Conservation (phyloP, 2,329 filamentous ascomycete species). For the Ophiocordyceps camponoti-saundersi region DNA sequence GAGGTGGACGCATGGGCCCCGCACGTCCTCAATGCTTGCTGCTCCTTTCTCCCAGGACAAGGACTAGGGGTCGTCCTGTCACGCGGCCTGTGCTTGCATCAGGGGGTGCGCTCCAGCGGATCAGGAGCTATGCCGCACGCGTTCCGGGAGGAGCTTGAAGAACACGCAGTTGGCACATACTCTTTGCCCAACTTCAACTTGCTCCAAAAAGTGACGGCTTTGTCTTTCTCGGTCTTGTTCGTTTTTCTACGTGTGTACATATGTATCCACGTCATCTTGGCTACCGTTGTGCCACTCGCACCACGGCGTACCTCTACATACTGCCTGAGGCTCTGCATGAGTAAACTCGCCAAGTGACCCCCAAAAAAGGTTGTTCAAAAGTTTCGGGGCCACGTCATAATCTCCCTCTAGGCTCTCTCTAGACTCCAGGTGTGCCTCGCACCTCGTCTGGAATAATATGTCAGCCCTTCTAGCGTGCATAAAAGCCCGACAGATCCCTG, state of each 20-base stretch:
- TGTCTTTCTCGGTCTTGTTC: too few species aligned
- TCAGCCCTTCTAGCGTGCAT: background rate
- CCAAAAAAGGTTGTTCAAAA: too few species aligned
- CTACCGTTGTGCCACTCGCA: too few species aligned
- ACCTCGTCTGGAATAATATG: background rate
- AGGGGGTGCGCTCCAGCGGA: background rate
- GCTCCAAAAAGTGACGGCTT: background rate
- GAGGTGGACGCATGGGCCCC: background rate
- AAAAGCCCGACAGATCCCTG: background rate
- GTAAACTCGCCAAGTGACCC: too few species aligned
- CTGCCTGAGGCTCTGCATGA: too few species aligned
- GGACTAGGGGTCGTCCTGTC: conserved; percentile 1
- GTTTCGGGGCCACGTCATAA: too few species aligned
- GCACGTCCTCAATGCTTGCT: background rate
- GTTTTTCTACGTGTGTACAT: too few species aligned
- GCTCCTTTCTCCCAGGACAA: background rate
- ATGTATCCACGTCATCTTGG: too few species aligned
- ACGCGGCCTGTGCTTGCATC: background rate
- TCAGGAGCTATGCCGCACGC: background rate
- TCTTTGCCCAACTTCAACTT: background rate
- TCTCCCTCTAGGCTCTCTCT: too few species aligned
- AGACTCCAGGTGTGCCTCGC: background rate
- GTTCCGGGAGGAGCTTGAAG: background rate
- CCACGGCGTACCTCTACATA: too few species aligned
- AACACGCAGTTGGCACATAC: background rate